Conservation (phyloP, 2,329 filamentous ascomycete genomes). For the Amauroascus verrucosus region DNA sequence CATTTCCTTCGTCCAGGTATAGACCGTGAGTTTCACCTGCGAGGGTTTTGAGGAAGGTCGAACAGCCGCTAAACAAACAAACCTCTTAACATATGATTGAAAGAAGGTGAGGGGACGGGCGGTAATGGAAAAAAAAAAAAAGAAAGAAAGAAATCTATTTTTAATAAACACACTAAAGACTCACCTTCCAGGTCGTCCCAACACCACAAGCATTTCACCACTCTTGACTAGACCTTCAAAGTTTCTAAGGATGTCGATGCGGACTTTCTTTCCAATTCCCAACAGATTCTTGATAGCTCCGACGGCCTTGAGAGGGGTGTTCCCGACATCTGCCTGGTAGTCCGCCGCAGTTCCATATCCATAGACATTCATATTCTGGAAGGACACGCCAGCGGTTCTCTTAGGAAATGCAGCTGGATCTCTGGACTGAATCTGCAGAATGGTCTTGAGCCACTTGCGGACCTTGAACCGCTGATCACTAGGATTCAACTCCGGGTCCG, state of each 20-base stretch:
- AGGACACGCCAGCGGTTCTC: constrained; percentile 33
- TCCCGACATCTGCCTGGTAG: constrained; percentile 37
- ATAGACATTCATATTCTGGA: constrained; percentile 31
- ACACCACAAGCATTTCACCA: constrained; percentile 49
- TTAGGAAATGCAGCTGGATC: constrained; percentile 31
- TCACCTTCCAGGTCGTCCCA: constrained; percentile 41
- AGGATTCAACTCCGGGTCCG: constrained; percentile 37
- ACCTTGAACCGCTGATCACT: constrained; percentile 36
- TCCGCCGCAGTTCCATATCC: constrained; percentile 34
- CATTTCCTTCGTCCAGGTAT: constrained; percentile 56
- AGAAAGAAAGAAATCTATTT: background rate
- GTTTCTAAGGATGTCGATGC: constrained; percentile 51
- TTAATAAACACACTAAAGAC: background rate
- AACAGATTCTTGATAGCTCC: constrained; percentile 20
- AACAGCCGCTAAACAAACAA: constrained; percentile 48
- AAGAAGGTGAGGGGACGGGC: too few relatives aligned
- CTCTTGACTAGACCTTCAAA: constrained; percentile 54
- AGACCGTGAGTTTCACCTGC: constrained; percentile 79
- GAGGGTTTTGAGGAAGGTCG: constrained; percentile 75
- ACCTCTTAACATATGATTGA: background rate
- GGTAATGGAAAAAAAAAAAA: background rate
- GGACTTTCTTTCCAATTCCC: constrained; percentile 25
- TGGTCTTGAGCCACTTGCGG: constrained; percentile 39
- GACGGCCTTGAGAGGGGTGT: constrained; percentile 33
- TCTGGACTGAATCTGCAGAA: constrained; percentile 34